Conservation (phyloP, 495 filamentous ascomycete genomes). For the Talaromyces liani region DNA sequence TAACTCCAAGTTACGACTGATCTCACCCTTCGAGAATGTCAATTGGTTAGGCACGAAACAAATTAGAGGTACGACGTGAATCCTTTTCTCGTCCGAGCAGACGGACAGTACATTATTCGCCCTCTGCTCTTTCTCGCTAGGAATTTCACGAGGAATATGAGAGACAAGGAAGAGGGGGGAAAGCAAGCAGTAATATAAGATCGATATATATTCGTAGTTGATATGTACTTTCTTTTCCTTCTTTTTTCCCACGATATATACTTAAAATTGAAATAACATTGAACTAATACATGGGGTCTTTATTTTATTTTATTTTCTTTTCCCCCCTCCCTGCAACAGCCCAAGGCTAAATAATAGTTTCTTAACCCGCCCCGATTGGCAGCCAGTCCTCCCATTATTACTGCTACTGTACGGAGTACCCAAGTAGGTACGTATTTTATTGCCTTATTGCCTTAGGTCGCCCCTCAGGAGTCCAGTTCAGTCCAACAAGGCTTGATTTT, state of each 20-base stretch:
- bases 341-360: slow-evolving; percentile 5
- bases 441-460: slow-evolving; percentile 1
- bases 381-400: neutral
- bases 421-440: neutral
- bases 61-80: neutral
- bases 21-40: neutral
- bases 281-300: neutral
- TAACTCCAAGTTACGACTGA: neutral
- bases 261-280: neutral
- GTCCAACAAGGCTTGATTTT: neutral
- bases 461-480: neutral
- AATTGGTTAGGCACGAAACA: slow-evolving; percentile 7
- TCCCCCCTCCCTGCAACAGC: neutral
- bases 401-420: neutral
- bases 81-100: neutral
- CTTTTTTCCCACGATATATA: neutral
- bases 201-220: neutral
- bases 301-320: neutral
- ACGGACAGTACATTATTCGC: neutral
- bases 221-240: neutral
- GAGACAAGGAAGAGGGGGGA: neutral
- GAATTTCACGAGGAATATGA: neutral
- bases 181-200: neutral
- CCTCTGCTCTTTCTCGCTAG: neutral
- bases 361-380: slow-evolving; percentile 3